A percentile compares a stretch with the other conserved stretches of the same genome.
phyloP scores from a whole-genome alignment of 2,329 filamentous ascomycete genomes.

The Macrophomina pseudophaseolina region DNA sequence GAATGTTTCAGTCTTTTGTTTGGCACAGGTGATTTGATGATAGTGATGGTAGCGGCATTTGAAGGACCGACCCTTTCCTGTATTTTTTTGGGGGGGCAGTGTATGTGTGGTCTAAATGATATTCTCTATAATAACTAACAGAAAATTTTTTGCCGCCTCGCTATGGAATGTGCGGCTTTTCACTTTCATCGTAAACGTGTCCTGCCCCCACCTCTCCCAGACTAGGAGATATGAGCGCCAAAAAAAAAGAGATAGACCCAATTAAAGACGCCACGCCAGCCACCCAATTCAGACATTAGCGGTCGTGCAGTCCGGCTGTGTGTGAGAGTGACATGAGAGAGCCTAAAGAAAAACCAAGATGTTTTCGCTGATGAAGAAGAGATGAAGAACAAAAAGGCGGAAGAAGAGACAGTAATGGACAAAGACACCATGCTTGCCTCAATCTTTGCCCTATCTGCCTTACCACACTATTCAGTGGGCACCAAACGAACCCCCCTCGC shows the following conservation, averaged over 20 bases:
- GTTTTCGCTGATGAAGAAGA: neutral
- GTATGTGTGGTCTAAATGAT: too few species aligned
- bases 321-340: neutral
- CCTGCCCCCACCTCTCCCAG: too few species aligned
- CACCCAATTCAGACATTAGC: slow-evolving; percentile 4
- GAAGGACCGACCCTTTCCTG: too few species aligned
- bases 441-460: neutral
- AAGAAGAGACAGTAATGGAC: neutral
- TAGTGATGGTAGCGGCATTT: too few species aligned
- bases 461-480: neutral
- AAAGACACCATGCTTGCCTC: neutral
- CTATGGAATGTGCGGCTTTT: too few species aligned
- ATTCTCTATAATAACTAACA: too few species aligned
- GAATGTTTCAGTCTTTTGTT: too few species aligned
- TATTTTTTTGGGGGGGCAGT: too few species aligned
- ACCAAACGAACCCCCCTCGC: neutral
- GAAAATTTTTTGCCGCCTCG: too few species aligned
- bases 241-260: neutral
- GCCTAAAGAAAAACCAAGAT: too few species aligned
- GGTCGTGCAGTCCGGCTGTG: slow-evolving; percentile 18
- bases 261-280: neutral
- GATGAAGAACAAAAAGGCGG: neutral
- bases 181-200: too few species aligned
- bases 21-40: too few species aligned
- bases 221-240: neutral